Percentiles rank a stretch among this genome's conserved stretches.
These are phyloP conservation scores for Ceratobasidium theobromae DNA, from an alignment of 1,284 basidiomycete genomes.

Conservation along the genomic window DNA sequence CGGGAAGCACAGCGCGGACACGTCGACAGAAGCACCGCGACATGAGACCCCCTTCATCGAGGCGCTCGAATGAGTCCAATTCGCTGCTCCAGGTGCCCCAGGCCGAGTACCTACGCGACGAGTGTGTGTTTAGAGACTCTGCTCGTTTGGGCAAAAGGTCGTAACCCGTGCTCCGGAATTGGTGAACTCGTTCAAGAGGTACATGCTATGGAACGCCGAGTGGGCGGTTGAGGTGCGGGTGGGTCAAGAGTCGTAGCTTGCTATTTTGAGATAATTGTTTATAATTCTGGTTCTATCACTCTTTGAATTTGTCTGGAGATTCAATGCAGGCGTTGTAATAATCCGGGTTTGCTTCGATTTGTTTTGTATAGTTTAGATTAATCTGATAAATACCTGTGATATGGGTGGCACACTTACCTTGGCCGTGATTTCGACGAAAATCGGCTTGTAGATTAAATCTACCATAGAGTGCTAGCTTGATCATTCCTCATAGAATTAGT, in stretches of 20 bases:
- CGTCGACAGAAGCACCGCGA: conserved; percentile 7
- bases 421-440: too few relatives aligned
- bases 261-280: neutral
- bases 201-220: too few relatives aligned
- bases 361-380: neutral
- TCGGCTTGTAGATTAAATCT: too few relatives aligned
- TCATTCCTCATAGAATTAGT: too few relatives aligned
- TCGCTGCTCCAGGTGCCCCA: neutral
- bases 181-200: too few relatives aligned
- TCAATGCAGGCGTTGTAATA: conserved; percentile 21
- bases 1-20: conserved; percentile 3
- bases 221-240: too few relatives aligned
- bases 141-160: neutral
- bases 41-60: neutral
- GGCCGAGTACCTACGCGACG: neutral
- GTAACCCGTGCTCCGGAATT: too few relatives aligned
- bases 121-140: neutral
- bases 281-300: too few relatives aligned
- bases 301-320: neutral
- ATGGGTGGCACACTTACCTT: too few relatives aligned
- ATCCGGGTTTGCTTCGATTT: neutral
- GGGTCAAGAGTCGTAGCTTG: too few relatives aligned
- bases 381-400: too few relatives aligned
- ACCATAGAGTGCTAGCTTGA: too few relatives aligned
- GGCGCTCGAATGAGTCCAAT: neutral